Conservation (phyloP, 345 rosid species). For the Aquilaria malaccensis region DNA sequence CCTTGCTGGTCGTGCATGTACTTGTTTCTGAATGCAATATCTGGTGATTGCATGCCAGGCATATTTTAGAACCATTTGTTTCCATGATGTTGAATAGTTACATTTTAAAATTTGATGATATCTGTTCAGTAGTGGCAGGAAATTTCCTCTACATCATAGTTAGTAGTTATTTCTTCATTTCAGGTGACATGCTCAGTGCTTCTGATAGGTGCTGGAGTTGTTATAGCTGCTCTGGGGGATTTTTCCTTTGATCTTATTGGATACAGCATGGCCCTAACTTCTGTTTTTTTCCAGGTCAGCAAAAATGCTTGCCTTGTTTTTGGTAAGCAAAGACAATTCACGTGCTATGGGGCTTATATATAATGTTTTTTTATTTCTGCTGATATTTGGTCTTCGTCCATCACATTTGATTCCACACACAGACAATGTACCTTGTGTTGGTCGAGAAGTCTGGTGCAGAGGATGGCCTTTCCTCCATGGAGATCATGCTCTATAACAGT, state of each 20-base stretch:
- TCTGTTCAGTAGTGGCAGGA: too few relatives aligned
- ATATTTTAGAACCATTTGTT: too few relatives aligned
- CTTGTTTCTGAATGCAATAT: too few relatives aligned
- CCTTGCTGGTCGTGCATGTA: too few relatives aligned
- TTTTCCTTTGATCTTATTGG: constrained; percentile 89
- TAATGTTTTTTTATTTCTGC: neutral
- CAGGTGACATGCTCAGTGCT: constrained; percentile 88
- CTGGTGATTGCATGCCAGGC: too few relatives aligned
- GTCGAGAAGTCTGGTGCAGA: constrained; percentile 98
- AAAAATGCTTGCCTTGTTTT: too few relatives aligned
- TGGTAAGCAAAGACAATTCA: neutral
- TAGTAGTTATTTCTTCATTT: neutral
- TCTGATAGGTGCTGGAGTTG: constrained; percentile 75
- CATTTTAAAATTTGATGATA: too few relatives aligned
- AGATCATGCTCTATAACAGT: constrained; percentile 97
- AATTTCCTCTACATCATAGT: too few relatives aligned
- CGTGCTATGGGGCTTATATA: neutral
- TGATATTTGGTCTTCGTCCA: neutral
- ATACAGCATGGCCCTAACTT: constrained; percentile 83
- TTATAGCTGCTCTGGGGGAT: constrained; percentile 91
- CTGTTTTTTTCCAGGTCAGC: constrained; percentile 85
- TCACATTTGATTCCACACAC: constrained; percentile 22
- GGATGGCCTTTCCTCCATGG: constrained; percentile 85
- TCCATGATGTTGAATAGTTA: too few relatives aligned
- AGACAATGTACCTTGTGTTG: constrained; percentile 97